These are phyloP conservation scores for Meyerozyma elateridarum DNA, from an alignment of 1,139 yeast genomes.

Conservation along the genomic window DNA sequence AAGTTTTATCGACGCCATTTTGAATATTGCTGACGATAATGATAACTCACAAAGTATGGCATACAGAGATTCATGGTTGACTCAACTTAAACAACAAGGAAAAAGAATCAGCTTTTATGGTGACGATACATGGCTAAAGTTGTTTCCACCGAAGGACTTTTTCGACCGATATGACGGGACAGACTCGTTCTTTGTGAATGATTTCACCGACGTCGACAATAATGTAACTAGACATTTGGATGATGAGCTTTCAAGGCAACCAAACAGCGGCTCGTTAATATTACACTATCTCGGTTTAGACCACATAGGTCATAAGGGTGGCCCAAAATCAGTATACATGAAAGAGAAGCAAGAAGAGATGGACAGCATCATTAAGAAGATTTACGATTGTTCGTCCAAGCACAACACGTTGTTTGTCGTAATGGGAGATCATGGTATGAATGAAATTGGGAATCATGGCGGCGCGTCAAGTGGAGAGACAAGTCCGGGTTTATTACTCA, in stretches of 20 bases:
- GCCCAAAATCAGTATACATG: conserved; percentile 80
- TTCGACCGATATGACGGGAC: conserved; percentile 80
- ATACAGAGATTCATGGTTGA: conserved; percentile 83
- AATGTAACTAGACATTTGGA: conserved; percentile 89
- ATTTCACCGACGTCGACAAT: conserved; percentile 86
- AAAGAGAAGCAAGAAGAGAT: conserved; percentile 75
- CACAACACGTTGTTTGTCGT: conserved; percentile 62
- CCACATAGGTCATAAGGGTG: conserved; percentile 97
- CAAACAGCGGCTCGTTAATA: conserved; percentile 47
- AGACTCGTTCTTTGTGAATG: conserved; percentile 88
- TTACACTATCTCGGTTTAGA: conserved; percentile 91
- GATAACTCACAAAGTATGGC: conserved; percentile 73
- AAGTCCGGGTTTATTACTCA: conserved; percentile 69
- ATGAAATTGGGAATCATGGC: conserved; percentile 90
- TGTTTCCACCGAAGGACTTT: conserved; percentile 58
- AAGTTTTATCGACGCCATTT: conserved; percentile 75
- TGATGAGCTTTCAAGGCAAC: conserved; percentile 34
- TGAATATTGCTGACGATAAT: conserved; percentile 84
- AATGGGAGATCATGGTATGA: conserved; percentile 96
- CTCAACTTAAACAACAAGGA: conserved; percentile 52
- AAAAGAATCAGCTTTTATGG: conserved; percentile 75
- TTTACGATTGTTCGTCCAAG: conserved; percentile 42
- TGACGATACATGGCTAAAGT: conserved; percentile 94
- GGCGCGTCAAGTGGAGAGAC: conserved; percentile 93
- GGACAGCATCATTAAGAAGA: conserved; percentile 58